Base-by-base conservation (phyloP, 2,329 filamentous ascomycete species). In the Dryadomyces quercus-mongolicae region DNA sequence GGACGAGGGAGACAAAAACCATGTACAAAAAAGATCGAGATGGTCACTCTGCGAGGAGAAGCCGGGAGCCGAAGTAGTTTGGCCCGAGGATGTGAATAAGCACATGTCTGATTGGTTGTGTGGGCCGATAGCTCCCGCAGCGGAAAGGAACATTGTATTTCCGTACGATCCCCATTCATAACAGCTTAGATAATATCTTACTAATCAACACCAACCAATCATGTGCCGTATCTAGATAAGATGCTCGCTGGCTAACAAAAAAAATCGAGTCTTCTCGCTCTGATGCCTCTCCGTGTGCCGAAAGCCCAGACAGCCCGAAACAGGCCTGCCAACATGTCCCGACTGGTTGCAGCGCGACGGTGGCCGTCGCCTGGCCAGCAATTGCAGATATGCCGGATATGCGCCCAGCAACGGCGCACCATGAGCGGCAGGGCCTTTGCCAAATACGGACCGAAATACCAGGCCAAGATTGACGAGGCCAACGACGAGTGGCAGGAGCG, bases 401-500 rank as follows among this genome's bases (percentile, higher is more conserved):
- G 61, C 45, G 49, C 57, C 2, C 22, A 34, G 16, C 55, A 52
- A 44, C 52, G 47, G 25, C 55, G 58, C 3, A 20, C n/a, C n/a
- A 43, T 60, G 42, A 40, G 53, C 2, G 55, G 55, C 51, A 57
- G 58, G 45, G 52, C 51, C 16, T 55, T 57, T 55, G 54, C 51
- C 34, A 60, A 58, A 25, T 57, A 57, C 52, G 58, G 53, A 13
- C 64, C 63, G 34, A 71, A 70, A 38, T 73, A 70, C 34, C 55
- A 77, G 22, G 63, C 62, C 6, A 81, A 79, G 62, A 61, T 71
- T 4, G 62, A 63, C 0, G 62, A 64, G 1, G 75, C 73, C 8
- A 63, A 72, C 12, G 57, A 66, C 44, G 63, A 70, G 20, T 85
- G 82, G 81, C 60, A 69, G 16, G 58, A 66, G 48, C 67, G 68